Base-by-base conservation (phyloP, 805 yeast genomes). In the Torulaspora franciscae region DNA sequence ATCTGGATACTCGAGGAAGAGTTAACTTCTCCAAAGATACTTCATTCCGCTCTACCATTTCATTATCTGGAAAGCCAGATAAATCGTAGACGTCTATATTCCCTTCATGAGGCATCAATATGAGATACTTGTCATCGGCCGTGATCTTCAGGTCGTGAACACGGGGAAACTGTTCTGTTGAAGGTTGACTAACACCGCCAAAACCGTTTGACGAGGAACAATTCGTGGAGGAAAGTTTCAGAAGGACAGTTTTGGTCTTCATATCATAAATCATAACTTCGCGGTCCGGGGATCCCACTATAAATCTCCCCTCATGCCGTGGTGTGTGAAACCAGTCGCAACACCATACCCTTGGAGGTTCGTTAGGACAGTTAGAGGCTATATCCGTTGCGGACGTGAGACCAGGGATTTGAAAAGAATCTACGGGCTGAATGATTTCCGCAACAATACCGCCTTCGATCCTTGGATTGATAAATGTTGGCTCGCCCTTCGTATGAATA, bases 261-360 rank as follows among this genome's bases (percentile, higher is more conserved):
- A 61, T 57, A 42, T 74, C 70, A 68, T 76, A 79, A 17, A 77
- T 59, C 0, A 72, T 68, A 32, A 81, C 70, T 49, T 73, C 81
- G 49, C 81, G 79, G 59, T 85, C 95, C 0, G 90, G 89, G 0
- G 90, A 80, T 0, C 95, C 91, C 15, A 85, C 71, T 4, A 85
- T 72, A 53, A 88, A 81, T 42, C 74, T 65, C 32, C 67, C 66
- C 23, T 48, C 46, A 38, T 58, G 59, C 24, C 47, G 47, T 13
- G 73, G 70, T 37, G 72, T 66, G 4, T 83, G 85, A 40, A 83
- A 66, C 79, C 91, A 89, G 50, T 81, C 90, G 52, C 89, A 80
- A 24, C 82, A 69, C 71, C 79, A 73, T 10, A 73, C 60, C 42
- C 79, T 57, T 9, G 67, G 59, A 7, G 59, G 40, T 14, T 42